phyloP scores from a whole-genome alignment of 2,329 filamentous ascomycete species.

The Rhynchosporium graminicola region DNA sequence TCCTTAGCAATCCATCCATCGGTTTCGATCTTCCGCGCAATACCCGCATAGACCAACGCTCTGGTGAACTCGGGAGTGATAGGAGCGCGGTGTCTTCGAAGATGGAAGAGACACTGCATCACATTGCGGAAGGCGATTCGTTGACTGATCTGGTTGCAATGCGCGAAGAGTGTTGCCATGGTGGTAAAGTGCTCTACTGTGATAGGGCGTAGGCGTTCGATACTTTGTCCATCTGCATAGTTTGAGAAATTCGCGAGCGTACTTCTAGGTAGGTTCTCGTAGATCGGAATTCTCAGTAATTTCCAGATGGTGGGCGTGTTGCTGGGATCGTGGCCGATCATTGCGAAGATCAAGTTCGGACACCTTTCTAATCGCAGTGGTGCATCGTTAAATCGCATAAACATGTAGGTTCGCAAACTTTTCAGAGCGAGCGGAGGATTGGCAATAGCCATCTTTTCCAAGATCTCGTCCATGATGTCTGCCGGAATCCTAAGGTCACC shows the following conservation, averaged over 20 bases:
- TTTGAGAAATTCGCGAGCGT: constrained; percentile 8
- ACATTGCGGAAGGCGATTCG: constrained; percentile 36
- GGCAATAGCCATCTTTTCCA: constrained; percentile 24
- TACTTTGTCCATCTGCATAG: neutral
- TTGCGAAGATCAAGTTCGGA: constrained; percentile 28
- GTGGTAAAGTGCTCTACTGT: constrained; percentile 29
- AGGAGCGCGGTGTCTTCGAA: constrained; percentile 30
- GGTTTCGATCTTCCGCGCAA: constrained; percentile 30
- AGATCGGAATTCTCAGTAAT: constrained; percentile 28
- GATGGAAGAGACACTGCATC: constrained; percentile 32
- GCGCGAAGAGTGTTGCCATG: constrained; percentile 37
- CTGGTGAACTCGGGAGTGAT: constrained; percentile 29
- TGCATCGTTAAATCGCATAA: constrained; percentile 3
- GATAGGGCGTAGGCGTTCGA: constrained; percentile 17
- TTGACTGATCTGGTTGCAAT: constrained; percentile 16
- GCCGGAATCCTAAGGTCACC: constrained; percentile 19
- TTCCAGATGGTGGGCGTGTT: constrained; percentile 29
- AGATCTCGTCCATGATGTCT: constrained; percentile 15
- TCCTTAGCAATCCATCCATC: constrained; percentile 27
- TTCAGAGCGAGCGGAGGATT: constrained; percentile 19
- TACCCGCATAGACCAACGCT: constrained; percentile 29
- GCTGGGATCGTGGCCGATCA: constrained; percentile 27
- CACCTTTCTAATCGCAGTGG: constrained; percentile 22
- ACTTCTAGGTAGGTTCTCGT: constrained; percentile 7
- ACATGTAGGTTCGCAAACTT: constrained; percentile 21